Base-by-base conservation (phyloP, 2,329 filamentous ascomycete genomes). In the Alternaria brassicicola region DNA sequence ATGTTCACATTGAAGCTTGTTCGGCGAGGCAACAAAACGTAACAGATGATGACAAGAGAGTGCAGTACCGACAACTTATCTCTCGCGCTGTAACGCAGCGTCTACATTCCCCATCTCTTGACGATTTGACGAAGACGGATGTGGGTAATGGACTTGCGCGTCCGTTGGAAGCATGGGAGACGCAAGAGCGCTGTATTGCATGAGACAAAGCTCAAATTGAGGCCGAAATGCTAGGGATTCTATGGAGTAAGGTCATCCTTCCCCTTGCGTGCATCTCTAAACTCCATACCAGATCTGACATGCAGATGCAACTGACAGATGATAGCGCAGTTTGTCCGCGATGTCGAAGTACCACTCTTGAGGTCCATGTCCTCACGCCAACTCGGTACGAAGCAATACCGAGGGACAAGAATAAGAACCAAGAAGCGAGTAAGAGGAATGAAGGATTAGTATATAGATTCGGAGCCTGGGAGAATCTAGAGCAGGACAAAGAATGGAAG, bases 11-110 rank as follows among this genome's bases (percentile, higher is more conserved):
- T 6, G 8, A 36, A 21, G 33, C 8, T 2, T 15, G 17, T 30
- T 4, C 23, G 9, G 6, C 2, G 17, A 15, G 1, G 2, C 31
- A 21, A 26, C n/a, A 33, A 4, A 25, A 8, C n/a, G 12, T 33
- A 0, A 30, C 17, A 17, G 19, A 28, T 5, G 42, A 43, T 13
- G 19, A 0, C 3, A 36, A 49, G 19, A 6, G 3, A 39, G 28
- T 59, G 4, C 33, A 55, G 4, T 69, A 69, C 46, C 52, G 66
- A 45, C 63, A 63, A n/a, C 63, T 69, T 38, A 39, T 67, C 13
- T 69, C 64, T 3, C 47, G 61, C 7, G 63, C 52, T 1, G 33
- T 43, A 26, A 69, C 66, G 2, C 66, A 69, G 39, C 59, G 61
- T 9, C 28, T 68, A 4, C 62, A 66, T n/a, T 59, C 54, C 3